Base-by-base conservation (phyloP, 1,139 yeast species). In the Zygosaccharomyces sapae region DNA sequence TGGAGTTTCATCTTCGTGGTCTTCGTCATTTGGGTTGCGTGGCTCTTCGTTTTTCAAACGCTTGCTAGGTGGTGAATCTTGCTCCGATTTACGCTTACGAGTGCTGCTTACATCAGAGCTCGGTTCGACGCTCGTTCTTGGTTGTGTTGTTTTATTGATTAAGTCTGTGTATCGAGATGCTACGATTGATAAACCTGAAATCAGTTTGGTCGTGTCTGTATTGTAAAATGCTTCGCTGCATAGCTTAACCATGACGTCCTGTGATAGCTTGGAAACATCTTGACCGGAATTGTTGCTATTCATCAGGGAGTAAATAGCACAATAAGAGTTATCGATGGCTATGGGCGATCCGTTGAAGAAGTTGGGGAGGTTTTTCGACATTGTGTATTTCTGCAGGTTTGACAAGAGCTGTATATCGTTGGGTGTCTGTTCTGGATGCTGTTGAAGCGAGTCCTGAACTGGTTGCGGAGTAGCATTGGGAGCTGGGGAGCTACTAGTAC, bases 241-340 rank as follows among this genome's bases (percentile, higher is more conserved):
- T 83, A 83, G 40, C 79, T 76, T 30, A 76, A 58, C 75, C 47
- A 88, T 77, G 3, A 84, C 73, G 48, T 81, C 79, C 33, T 75
- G 76, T 1, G 94, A 86, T 12, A 90, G 70, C 6, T 78, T 70
- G 5, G 86, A 75, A 44, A 88, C 78, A 63, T 89, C 92, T 59
- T 87, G 84, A 43, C 75, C 72, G 24, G 80, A 77, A 62, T 83
- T 81, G 30, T 68, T 65, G 2, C 81, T 71, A 44, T 80, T 83
- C 50, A 84, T 81, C 49, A 90, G 72, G 38, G 82, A 78, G 63
- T 80, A 90, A 19, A 75, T 57, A 1, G 74, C 61, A 31, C 70
- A 66, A 49, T 70, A 73, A 9, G 70, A 64, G 47, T 66, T 66
- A 48, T 66, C 68, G 33, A 66, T 62, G 0, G 75, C 69, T 2